Base-by-base conservation (phyloP, 2,329 filamentous ascomycete genomes). In the Blastomyces silverae region DNA sequence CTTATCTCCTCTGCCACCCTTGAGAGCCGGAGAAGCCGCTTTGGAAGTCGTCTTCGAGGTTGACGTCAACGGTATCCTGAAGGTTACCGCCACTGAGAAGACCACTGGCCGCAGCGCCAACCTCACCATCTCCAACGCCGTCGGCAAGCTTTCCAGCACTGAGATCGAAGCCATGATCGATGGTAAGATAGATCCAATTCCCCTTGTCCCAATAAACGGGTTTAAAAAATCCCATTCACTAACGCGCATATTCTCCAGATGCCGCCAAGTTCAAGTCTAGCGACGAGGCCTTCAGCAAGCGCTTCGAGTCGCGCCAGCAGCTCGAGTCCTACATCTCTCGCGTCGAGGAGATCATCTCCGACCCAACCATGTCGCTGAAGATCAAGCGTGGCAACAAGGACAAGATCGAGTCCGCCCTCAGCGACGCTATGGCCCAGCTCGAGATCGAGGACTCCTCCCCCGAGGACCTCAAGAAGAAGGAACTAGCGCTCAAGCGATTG, bases 401-500 rank as follows among this genome's bases (percentile, higher is more conserved):
- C 83, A 97, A 96, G 89, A 97, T 99, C 71, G 94, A 99, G 87
- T 88, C 89, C 77, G 90, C 92, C 72, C 90, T 99, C 73, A 93
- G 89, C 80, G 94, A 99, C 75, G 94, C 94, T 73, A 97, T 99
- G 94, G 90, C 87, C 70, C 89, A 95, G 82, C 90, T 99, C 70
- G 94, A 99, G 87, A 83, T 99, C 76, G 90, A 93, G 81, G 95
- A 99, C 73, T 90, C 91, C 65, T 82, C 83, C 68, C 90, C 92
- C 67, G 95, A 99, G 73, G 94, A 99, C 78, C 85, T 99, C 73
- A 97, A 96, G 91, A 97, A 97, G 91, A 96, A 97, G 89, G 94
- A 99, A 86, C 85, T 99, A 71, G 92, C 92, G 67, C 87, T 99
- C 70, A 99, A 97, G 91, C 87, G 94, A 76, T 87, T 96, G 73